These are phyloP conservation scores for Neoarthrinium moseri DNA, from an alignment of 2,329 filamentous ascomycete species.

Conservation along the genomic window DNA sequence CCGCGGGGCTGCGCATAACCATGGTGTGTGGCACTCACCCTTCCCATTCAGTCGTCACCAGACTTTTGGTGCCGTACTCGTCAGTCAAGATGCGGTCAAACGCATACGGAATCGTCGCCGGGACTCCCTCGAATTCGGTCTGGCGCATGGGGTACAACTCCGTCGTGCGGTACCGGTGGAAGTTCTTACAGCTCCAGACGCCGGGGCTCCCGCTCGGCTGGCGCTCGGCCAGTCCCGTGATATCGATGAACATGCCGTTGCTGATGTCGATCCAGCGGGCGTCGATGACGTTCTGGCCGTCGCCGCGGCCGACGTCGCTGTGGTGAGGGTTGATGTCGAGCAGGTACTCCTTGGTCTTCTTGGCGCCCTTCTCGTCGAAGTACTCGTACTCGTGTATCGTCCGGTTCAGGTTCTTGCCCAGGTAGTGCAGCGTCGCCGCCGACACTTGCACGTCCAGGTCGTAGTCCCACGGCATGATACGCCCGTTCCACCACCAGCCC, in stretches of 20 bases:
- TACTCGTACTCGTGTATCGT: conserved; percentile 60
- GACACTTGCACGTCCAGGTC: conserved; percentile 82
- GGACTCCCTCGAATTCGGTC: conserved; percentile 72
- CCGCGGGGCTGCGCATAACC: too few species aligned
- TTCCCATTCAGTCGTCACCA: conserved; percentile 60
- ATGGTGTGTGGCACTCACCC: conserved; percentile 47
- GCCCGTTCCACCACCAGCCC: conserved; percentile 86
- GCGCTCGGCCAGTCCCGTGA: conserved; percentile 73
- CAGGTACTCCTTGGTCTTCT: conserved; percentile 53
- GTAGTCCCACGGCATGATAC: conserved; percentile 83
- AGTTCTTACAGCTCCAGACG: conserved; percentile 77
- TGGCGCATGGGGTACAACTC: conserved; percentile 76
- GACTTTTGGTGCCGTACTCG: conserved; percentile 63
- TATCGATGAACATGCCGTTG: conserved; percentile 81
- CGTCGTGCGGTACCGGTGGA: conserved; percentile 66
- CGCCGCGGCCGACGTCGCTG: conserved; percentile 57
- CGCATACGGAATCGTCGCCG: conserved; percentile 66
- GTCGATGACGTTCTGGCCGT: conserved; percentile 79
- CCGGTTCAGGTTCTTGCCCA: conserved; percentile 67
- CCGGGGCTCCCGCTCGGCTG: conserved; percentile 59
- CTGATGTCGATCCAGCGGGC: conserved; percentile 76
- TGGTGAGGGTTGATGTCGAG: conserved; percentile 77
- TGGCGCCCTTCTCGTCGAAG: conserved; percentile 26
- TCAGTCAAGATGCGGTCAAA: conserved; percentile 65
- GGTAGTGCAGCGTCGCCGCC: conserved; percentile 61